Base-by-base conservation (phyloP, 306 rosid genomes). In the Argentina anserina region DNA sequence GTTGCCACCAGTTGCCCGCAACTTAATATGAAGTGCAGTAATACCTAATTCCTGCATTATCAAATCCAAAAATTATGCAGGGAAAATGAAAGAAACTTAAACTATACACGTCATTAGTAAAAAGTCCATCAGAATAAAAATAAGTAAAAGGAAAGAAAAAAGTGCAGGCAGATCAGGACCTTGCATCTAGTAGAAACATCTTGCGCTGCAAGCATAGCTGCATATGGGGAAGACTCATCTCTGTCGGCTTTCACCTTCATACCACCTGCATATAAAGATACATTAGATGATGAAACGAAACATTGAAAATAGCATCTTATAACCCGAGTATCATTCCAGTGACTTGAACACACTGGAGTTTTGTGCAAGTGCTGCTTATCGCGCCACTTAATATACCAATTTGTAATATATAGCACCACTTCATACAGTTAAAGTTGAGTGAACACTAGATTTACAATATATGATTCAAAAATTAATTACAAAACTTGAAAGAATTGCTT, bases 161-260 rank as follows among this genome's bases (percentile, higher is more conserved):
- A 52, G 2, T 14, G 28, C 69, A 42, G 18, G 31, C 11, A 53
- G 42, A 65, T 1, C 7, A 45, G 31, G 40, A 87, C 94, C 92
- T 90, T 90, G 94, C 94, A 88, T 82, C 93, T 84, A 9, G 86
- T 72, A 13, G 96, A 72, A n/a, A 90, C 93, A 86, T 90, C 97
- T 69, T 90, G 97, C 13, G 97, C 90, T 42, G 94, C 97, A 88
- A 90, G 97, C 97, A 90, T 90, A 55, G 93, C 97, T 69, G 94
- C 97, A 76, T 90, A 90, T 0, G 97, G 94, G 14, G 94, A 88
- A 42, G 97, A 90, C 73, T 90, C 94, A 9, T 90, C 97, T 79
- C 97, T 83, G 70, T 90, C 93, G 23, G 97, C 97, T 56, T 90
- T 90, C 58, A 90, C 97, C 88, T 90, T 90, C 97, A 90, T 90